Evolutionary conservation across 345 rosid genomes (phyloP).

Genomic region (Pistacia vera): DNA sequence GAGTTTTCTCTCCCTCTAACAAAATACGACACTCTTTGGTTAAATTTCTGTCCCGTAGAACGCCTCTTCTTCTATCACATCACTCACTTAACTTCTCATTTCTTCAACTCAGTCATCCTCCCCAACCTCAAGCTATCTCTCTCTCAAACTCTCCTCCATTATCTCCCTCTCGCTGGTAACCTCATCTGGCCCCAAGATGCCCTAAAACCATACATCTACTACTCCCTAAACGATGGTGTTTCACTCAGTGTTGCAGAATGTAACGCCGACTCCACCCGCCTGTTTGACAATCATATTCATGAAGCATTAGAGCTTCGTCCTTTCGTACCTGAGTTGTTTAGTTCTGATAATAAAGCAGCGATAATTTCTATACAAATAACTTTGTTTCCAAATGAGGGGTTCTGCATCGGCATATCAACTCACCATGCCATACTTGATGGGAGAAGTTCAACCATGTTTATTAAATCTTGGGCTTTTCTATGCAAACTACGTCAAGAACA

Average conservation of each 20-base stretch:
- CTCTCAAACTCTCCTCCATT: slow-evolving; percentile 34
- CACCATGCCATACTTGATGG: slow-evolving; percentile 23
- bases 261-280: slow-evolving; percentile 17
- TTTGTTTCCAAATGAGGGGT: slow-evolving; percentile 19
- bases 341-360: slow-evolving; percentile 20
- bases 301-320: slow-evolving; percentile 30
- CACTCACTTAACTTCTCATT: slow-evolving; percentile 20
- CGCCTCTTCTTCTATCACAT: slow-evolving; percentile 38
- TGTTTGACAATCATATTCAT: background rate
- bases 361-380: slow-evolving; percentile 15
- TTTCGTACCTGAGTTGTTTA: slow-evolving; percentile 31
- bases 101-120: slow-evolving; percentile 35
- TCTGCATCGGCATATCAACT: slow-evolving; percentile 8
- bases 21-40: slow-evolving; percentile 31
- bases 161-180: slow-evolving; percentile 35
- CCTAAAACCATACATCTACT: slow-evolving; percentile 18
- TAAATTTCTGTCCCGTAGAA: slow-evolving; percentile 28
- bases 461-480: slow-evolving; percentile 23
- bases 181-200: slow-evolving; percentile 27
- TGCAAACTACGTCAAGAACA: background rate
- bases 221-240: background rate
- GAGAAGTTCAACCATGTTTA: background rate
- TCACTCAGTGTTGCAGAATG: slow-evolving; percentile 34
- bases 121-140: slow-evolving; percentile 42
- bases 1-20: slow-evolving; percentile 34